Evolutionary conservation across 441 rosid genomes (phyloP).

Genomic region (Aquilaria agallochum): DNA sequence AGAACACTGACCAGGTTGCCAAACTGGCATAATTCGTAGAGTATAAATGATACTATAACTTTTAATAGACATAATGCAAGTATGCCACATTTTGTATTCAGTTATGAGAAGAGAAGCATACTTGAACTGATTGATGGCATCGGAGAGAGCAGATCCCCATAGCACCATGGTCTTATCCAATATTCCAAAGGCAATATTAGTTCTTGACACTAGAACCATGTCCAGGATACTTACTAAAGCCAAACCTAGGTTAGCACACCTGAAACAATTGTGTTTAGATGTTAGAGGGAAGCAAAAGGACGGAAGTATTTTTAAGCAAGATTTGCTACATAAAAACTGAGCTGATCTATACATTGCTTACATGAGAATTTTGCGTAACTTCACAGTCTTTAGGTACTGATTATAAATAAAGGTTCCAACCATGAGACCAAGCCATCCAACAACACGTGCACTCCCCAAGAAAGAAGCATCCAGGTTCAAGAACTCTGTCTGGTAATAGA

Average conservation of each 20-base stretch:
- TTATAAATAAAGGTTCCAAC: slow-evolving; percentile 77
- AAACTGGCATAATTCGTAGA: too few relatives aligned
- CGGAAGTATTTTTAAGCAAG: slow-evolving; percentile 5
- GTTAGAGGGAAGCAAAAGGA: slow-evolving; percentile 16
- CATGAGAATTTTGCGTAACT: slow-evolving; percentile 73
- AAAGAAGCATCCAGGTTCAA: slow-evolving; percentile 84
- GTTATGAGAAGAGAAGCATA: slow-evolving; percentile 14
- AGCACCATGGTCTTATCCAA: slow-evolving; percentile 87
- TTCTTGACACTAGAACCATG: slow-evolving; percentile 63
- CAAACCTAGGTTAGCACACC: slow-evolving; percentile 78
- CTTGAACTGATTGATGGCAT: slow-evolving; percentile 95
- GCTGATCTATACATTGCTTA: slow-evolving; percentile 30
- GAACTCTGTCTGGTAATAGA: slow-evolving; percentile 91
- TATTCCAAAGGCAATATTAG: slow-evolving; percentile 51
- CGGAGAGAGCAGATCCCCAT: slow-evolving; percentile 82
- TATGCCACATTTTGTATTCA: too few relatives aligned
- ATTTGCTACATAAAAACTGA: slow-evolving; percentile 4
- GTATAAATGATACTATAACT: too few relatives aligned
- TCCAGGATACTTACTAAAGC: slow-evolving; percentile 61
- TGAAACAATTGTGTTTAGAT: slow-evolving; percentile 28
- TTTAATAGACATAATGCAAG: too few relatives aligned
- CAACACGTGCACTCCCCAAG: slow-evolving; percentile 81
- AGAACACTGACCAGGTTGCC: too few relatives aligned
- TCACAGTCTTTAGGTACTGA: slow-evolving; percentile 67
- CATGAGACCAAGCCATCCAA: slow-evolving; percentile 97